Percentiles rank a stretch among this genome's conserved stretches.
These are phyloP conservation scores for Suillus tomentosus DNA, from an alignment of 768 basidiomycete genomes.

Conservation along the genomic window DNA sequence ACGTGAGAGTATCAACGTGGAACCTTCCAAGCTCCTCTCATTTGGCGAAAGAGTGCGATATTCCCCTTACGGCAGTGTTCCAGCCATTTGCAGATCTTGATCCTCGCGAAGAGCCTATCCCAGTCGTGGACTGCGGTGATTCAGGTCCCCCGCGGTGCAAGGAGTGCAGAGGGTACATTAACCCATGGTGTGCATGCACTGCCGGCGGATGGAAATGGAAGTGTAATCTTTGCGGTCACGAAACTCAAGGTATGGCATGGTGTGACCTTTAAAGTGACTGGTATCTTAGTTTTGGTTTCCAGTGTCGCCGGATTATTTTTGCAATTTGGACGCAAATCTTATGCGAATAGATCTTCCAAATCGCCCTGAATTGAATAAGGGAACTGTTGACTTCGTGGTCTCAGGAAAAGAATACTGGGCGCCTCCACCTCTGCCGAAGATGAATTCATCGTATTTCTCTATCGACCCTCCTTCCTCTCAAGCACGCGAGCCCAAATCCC, in stretches of 20 bases:
- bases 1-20: slow-evolving; percentile 88
- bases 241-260: slow-evolving; percentile 68
- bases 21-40: slow-evolving; percentile 80
- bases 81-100: slow-evolving; percentile 91
- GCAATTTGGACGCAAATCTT: slow-evolving; percentile 74
- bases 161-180: slow-evolving; percentile 87
- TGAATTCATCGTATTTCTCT: slow-evolving; percentile 56
- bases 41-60: slow-evolving; percentile 76
- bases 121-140: slow-evolving; percentile 70
- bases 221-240: slow-evolving; percentile 87
- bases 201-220: slow-evolving; percentile 85
- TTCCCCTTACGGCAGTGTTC: slow-evolving; percentile 83
- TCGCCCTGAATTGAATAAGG: slow-evolving; percentile 85
- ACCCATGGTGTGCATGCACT: slow-evolving; percentile 89
- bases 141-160: slow-evolving; percentile 83
- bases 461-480: slow-evolving; percentile 48
- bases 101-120: slow-evolving; percentile 76
- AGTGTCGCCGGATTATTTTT: slow-evolving; percentile 87
- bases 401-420: slow-evolving; percentile 83
- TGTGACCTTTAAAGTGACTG: slow-evolving; percentile 4
- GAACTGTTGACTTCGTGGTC: slow-evolving; percentile 90
- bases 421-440: slow-evolving; percentile 56
- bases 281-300: neutral
- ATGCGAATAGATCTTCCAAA: slow-evolving; percentile 78
- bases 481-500: slow-evolving; percentile 56